Evolutionary conservation across 495 filamentous ascomycete species (phyloP).

Genomic region (Trichoderma virens): DNA sequence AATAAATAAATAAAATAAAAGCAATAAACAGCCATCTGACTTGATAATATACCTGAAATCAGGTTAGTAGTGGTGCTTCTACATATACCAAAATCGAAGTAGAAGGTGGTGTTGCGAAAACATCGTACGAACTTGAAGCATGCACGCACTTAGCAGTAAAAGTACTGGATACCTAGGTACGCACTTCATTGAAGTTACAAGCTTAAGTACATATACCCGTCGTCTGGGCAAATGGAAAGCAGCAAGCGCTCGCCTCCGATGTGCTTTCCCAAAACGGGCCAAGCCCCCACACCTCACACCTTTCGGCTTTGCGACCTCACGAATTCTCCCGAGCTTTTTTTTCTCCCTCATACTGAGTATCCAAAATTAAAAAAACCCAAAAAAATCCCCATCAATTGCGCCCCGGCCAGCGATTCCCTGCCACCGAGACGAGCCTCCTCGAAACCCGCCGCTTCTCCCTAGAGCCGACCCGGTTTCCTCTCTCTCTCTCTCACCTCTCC

Average conservation of each 20-base stretch:
- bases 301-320: constrained; percentile 9
- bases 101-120: no score
- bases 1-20: background rate
- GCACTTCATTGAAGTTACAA: no score
- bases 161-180: background rate
- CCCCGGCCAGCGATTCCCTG: background rate
- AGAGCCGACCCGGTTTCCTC: background rate
- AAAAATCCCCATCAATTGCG: constrained; percentile 1
- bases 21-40: no score
- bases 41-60: no score
- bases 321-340: constrained; percentile 13
- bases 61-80: no score
- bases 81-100: no score
- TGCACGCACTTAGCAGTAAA: background rate
- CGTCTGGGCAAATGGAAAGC: background rate
- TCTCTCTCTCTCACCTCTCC: constrained; percentile 6
- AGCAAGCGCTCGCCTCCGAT: background rate
- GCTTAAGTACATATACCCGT: background rate
- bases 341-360: background rate
- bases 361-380: constrained; percentile 5
- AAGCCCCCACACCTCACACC: constrained; percentile 8
- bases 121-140: background rate
- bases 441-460: constrained; percentile 9
- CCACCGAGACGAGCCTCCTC: background rate
- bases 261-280: constrained; percentile 6